Conservation (phyloP, 2,329 filamentous ascomycete species). For the Emmonsia crescens region DNA sequence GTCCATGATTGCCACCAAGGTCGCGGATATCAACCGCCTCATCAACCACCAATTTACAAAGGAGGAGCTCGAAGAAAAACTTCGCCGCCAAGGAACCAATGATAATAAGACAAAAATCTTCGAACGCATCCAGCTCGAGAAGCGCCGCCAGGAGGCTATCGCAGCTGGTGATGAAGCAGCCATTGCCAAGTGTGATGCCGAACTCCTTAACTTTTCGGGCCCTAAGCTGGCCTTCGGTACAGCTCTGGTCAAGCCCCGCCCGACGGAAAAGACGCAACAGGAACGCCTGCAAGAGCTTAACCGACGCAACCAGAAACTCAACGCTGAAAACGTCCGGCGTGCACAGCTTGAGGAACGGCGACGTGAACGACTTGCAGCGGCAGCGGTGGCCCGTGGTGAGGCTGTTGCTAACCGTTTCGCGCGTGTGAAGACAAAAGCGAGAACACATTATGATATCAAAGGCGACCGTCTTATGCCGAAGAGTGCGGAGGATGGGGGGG, state of each 20-base stretch:
- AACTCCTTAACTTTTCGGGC: conserved; percentile 35
- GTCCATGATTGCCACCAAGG: conserved; percentile 56
- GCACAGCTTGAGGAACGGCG: conserved; percentile 75
- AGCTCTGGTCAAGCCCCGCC: conserved; percentile 48
- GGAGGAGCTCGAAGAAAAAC: conserved; percentile 67
- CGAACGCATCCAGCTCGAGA: conserved; percentile 57
- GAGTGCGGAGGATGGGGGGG: neutral
- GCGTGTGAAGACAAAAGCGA: conserved; percentile 55
- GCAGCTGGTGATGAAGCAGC: conserved; percentile 52
- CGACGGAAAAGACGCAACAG: conserved; percentile 53
- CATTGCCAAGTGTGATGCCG: conserved; percentile 37
- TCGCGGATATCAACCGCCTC: conserved; percentile 68
- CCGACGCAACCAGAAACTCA: conserved; percentile 68
- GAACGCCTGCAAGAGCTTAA: conserved; percentile 78
- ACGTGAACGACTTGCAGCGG: conserved; percentile 49
- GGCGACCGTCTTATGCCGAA: conserved; percentile 34
- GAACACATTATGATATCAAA: conserved; percentile 56
- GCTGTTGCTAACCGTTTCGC: conserved; percentile 44
- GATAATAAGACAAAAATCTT: conserved; percentile 55
- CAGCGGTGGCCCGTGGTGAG: conserved; percentile 54
- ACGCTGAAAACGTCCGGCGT: conserved; percentile 81
- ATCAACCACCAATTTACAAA: conserved; percentile 74
- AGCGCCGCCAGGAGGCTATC: conserved; percentile 56
- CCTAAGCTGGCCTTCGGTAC: conserved; percentile 67
- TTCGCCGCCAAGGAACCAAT: conserved; percentile 59